phyloP scores from a whole-genome alignment of 2,329 filamentous ascomycete species.

The Sporothrix mexicana region DNA sequence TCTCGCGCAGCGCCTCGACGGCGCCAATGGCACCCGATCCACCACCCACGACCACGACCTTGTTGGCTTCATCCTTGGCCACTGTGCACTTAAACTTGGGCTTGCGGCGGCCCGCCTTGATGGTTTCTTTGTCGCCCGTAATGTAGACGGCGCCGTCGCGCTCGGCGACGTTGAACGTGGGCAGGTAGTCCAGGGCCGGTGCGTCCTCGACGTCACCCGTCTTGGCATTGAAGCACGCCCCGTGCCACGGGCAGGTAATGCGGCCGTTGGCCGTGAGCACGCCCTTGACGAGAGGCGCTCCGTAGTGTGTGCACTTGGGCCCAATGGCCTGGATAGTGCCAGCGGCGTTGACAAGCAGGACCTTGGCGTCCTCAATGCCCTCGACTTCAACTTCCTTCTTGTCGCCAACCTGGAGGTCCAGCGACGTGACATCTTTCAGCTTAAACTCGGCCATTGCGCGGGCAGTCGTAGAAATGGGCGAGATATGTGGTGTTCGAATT shows the following conservation, averaged over 20 bases:
- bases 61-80: slow-evolving; percentile 53
- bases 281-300: slow-evolving; percentile 85
- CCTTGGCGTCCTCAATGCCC: slow-evolving; percentile 82
- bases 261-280: slow-evolving; percentile 81
- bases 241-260: slow-evolving; percentile 95
- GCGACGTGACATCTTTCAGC: slow-evolving; percentile 76
- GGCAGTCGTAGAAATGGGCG: slow-evolving; percentile 35
- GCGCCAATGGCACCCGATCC: slow-evolving; percentile 84
- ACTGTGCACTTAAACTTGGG: slow-evolving; percentile 75
- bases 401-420: slow-evolving; percentile 77
- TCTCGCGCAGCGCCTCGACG: slow-evolving; percentile 80
- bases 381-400: slow-evolving; percentile 92
- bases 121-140: slow-evolving; percentile 74
- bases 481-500: not conserved
- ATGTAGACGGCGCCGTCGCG: slow-evolving; percentile 86
- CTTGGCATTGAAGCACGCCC: slow-evolving; percentile 88
- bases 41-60: slow-evolving; percentile 85
- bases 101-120: slow-evolving; percentile 76
- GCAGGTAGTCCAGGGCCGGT: slow-evolving; percentile 84
- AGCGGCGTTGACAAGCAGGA: slow-evolving; percentile 80
- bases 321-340: slow-evolving; percentile 80
- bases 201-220: slow-evolving; percentile 96
- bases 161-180: slow-evolving; percentile 79
- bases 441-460: slow-evolving; percentile 63
- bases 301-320: slow-evolving; percentile 85